Conservation (phyloP, 2,329 filamentous ascomycete genomes). For the Emericellopsis cladophorae region DNA sequence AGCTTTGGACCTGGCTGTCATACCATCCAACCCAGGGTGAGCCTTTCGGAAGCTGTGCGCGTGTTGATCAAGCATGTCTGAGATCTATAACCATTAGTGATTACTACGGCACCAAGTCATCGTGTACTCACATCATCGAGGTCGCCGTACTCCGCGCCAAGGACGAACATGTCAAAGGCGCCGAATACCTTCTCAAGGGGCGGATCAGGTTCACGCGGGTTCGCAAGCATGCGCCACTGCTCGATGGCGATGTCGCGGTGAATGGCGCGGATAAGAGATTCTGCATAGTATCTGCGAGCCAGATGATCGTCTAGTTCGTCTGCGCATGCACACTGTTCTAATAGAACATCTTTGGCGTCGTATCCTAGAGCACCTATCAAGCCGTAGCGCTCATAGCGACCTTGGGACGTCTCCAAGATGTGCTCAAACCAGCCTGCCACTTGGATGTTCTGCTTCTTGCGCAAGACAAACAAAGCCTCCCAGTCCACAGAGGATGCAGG, state of each 20-base stretch:
- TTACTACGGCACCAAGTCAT: background rate
- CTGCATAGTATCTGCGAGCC: conserved; percentile 67
- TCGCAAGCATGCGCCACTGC: conserved; percentile 48
- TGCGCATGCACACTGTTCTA: conserved; percentile 48
- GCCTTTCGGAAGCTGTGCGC: conserved; percentile 40
- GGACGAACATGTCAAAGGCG: conserved; percentile 81
- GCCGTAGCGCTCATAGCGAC: conserved; percentile 57
- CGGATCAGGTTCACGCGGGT: conserved; percentile 43
- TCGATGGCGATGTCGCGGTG: conserved; percentile 69
- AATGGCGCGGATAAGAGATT: conserved; percentile 62
- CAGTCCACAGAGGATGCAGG: conserved; percentile 52
- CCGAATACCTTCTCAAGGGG: conserved; percentile 41
- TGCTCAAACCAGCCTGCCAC: conserved; percentile 47
- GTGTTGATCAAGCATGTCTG: conserved; percentile 50
- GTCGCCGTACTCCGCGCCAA: conserved; percentile 61
- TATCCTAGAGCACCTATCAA: conserved; percentile 63
- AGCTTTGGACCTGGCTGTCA: conserved; percentile 56
- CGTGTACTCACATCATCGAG: conserved; percentile 48
- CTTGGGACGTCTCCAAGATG: conserved; percentile 58
- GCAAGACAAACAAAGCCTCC: conserved; percentile 54
- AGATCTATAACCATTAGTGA: conserved; percentile 30
- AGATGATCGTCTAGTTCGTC: conserved; percentile 60
- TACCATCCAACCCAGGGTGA: conserved; percentile 36
- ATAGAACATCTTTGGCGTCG: conserved; percentile 76
- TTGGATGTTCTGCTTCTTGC: conserved; percentile 36